These are phyloP conservation scores for Kodamaea neixiangensis DNA, from an alignment of 805 yeast genomes.

Conservation along the genomic window DNA sequence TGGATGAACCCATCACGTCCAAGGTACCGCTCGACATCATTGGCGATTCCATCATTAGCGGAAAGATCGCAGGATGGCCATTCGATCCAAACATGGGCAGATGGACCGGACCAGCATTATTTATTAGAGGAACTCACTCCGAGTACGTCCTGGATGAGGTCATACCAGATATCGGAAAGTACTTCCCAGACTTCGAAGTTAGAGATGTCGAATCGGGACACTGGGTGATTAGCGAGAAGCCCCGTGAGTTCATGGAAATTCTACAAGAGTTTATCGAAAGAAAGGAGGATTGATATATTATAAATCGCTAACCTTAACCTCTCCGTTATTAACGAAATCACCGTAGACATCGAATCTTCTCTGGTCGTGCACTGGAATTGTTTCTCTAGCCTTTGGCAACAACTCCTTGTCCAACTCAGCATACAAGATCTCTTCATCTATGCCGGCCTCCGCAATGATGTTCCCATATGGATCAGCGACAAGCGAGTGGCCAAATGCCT, in stretches of 20 bases:
- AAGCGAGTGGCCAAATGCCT: slow-evolving; percentile 48
- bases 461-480: slow-evolving; percentile 46
- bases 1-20: slow-evolving; percentile 44
- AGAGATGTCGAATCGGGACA: slow-evolving; percentile 84
- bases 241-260: slow-evolving; percentile 65
- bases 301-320: slow-evolving; percentile 29
- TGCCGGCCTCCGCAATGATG: slow-evolving; percentile 47
- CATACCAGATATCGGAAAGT: slow-evolving; percentile 67
- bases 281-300: slow-evolving; percentile 33
- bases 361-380: slow-evolving; percentile 46
- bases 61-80: slow-evolving; percentile 76
- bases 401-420: slow-evolving; percentile 43
- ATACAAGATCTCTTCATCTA: slow-evolving; percentile 44
- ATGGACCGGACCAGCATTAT: slow-evolving; percentile 73
- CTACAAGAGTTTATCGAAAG: slow-evolving; percentile 64
- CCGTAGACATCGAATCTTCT: slow-evolving; percentile 45
- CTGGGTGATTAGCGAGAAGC: slow-evolving; percentile 90
- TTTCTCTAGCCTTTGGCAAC: slow-evolving; percentile 41
- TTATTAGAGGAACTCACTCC: slow-evolving; percentile 78
- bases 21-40: slow-evolving; percentile 74
- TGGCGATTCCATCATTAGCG: slow-evolving; percentile 62
- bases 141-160: slow-evolving; percentile 81
- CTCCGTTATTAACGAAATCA: slow-evolving; percentile 39
- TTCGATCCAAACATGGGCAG: slow-evolving; percentile 53
- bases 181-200: slow-evolving; percentile 76